These are phyloP conservation scores for Nannochloris sp. DNA, from an alignment of 139 green algal species.

Conservation along the genomic window DNA sequence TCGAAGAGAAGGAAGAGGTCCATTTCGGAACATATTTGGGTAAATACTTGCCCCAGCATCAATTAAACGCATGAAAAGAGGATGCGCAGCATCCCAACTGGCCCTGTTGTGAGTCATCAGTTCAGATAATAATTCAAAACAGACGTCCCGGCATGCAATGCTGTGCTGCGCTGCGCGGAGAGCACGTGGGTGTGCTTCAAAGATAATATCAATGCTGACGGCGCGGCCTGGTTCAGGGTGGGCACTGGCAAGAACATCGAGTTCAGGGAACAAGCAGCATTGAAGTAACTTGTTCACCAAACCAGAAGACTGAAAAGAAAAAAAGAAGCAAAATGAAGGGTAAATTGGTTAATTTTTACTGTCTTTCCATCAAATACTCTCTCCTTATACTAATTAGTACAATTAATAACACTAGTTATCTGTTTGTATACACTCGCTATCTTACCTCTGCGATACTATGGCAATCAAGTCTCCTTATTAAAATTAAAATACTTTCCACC, in stretches of 20 bases:
- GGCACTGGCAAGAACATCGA: too few species aligned
- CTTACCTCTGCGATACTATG: constrained; percentile 6
- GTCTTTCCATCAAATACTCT: too few species aligned
- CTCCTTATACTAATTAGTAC: too few species aligned
- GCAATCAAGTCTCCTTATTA: constrained; percentile 38
- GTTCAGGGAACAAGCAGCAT: too few species aligned
- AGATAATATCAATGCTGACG: too few species aligned
- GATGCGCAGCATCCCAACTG: constrained; percentile 10
- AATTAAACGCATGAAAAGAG: constrained; percentile 1
- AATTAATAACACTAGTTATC: too few species aligned
- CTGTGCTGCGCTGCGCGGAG: too few species aligned
- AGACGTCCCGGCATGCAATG: too few species aligned
- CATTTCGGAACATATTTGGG: background rate
- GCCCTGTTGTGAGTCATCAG: constrained; percentile 11
- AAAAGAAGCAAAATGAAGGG: background rate
- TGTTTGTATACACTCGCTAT: too few species aligned
- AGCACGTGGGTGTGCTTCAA: too few species aligned
- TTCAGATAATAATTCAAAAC: constrained; percentile 21
- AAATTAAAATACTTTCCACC: constrained; percentile 25
- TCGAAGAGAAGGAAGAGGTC: background rate
- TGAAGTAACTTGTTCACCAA: constrained; percentile 37
- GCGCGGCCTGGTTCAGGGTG: too few species aligned
- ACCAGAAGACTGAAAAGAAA: constrained; percentile 26
- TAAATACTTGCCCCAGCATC: background rate
- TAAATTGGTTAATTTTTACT: too few species aligned